Evolutionary conservation across 2,329 filamentous ascomycete species (phyloP).

Genomic region (Aspergillaceae sp.): DNA sequence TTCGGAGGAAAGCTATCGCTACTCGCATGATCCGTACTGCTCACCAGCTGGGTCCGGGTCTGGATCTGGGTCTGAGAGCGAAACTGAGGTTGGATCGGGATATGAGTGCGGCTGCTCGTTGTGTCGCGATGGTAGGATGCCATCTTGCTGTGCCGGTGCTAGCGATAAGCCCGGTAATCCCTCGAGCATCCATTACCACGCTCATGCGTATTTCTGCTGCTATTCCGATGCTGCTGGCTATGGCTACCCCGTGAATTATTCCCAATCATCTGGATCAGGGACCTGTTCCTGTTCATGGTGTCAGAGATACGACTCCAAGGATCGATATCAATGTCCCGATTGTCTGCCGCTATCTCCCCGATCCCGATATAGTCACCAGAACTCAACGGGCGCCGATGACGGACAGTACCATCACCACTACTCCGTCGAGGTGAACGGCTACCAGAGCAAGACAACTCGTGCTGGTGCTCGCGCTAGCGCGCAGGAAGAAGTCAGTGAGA

Average conservation of each 20-base stretch:
- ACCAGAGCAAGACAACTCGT: too few species aligned
- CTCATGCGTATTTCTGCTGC: neutral
- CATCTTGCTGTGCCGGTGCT: too few species aligned
- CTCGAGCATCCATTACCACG: neutral
- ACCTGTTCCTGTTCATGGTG: neutral
- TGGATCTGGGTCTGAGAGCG: neutral
- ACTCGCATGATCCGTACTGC: neutral
- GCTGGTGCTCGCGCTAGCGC: too few species aligned
- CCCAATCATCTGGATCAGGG: too few species aligned
- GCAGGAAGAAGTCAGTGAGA: too few species aligned
- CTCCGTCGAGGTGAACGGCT: too few species aligned
- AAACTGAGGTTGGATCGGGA: neutral
- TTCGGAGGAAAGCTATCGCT: neutral
- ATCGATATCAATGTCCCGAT: too few species aligned
- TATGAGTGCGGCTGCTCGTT: neutral
- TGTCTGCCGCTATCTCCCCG: too few species aligned
- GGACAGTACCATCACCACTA: too few species aligned
- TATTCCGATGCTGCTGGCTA: neutral
- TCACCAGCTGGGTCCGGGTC: too few species aligned
- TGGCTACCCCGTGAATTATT: neutral
- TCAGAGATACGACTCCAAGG: neutral
- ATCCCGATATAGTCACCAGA: too few species aligned
- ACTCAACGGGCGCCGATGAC: too few species aligned
- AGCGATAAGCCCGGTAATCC: neutral
- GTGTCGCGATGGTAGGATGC: neutral